Conservation (phyloP, 2,329 filamentous ascomycete species). For the Cladophialophora psammophila region DNA sequence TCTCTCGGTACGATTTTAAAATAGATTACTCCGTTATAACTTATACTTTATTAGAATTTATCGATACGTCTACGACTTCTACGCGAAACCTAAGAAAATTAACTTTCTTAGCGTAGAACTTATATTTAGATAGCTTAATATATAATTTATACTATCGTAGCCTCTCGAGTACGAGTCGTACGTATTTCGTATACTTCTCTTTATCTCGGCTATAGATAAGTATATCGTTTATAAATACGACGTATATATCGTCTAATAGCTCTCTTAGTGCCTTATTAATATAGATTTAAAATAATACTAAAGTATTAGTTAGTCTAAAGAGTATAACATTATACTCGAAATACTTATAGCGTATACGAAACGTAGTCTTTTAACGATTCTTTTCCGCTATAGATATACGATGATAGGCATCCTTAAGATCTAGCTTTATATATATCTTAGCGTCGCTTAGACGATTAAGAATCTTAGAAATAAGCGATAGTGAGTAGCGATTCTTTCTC, state of each 20-base stretch:
- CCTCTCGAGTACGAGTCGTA: not conserved
- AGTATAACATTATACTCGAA: conserved; percentile 42
- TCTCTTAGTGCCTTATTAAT: not conserved
- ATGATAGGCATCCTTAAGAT: conserved; percentile 33
- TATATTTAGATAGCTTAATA: too few species aligned
- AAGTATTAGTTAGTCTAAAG: not conserved
- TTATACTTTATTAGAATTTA: too few species aligned
- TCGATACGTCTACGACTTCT: too few species aligned
- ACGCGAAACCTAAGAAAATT: too few species aligned
- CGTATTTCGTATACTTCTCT: not conserved
- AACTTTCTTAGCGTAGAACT: too few species aligned
- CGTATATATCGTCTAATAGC: not conserved
- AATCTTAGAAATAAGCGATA: conserved; percentile 43
- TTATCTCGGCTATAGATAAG: not conserved
- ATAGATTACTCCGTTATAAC: too few species aligned
- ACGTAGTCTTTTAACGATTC: conserved; percentile 46
- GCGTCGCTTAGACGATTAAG: conserved; percentile 36
- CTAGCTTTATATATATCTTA: conserved; percentile 39
- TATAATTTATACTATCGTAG: not conserved
- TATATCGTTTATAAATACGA: not conserved
- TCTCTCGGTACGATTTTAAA: too few species aligned
- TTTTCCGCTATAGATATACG: conserved; percentile 20
- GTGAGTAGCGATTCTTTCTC: conserved; percentile 43
- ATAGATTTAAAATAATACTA: not conserved
- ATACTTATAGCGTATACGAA: conserved; percentile 40